phyloP scores from a whole-genome alignment of 2,329 filamentous ascomycete genomes.

The Botrytis elliptica region DNA sequence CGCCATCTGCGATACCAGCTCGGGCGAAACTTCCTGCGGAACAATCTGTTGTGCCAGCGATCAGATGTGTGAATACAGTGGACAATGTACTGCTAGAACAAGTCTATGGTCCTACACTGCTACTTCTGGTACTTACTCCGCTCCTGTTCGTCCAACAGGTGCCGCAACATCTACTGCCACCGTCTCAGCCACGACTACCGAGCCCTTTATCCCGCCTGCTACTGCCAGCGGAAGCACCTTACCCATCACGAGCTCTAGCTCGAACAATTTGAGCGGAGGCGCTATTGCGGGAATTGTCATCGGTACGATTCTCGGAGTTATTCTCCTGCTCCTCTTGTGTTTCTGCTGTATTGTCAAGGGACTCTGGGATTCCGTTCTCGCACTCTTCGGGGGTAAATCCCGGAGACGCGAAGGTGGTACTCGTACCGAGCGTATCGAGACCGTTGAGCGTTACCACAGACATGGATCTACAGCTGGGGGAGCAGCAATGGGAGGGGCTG shows the following conservation, averaged over 20 bases:
- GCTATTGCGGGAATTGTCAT: slow-evolving; percentile 82
- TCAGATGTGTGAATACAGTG: slow-evolving; percentile 59
- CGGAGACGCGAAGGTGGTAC: slow-evolving; percentile 45
- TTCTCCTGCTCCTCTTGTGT: slow-evolving; percentile 67
- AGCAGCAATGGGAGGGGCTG: slow-evolving; percentile 23
- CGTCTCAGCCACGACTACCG: slow-evolving; percentile 49
- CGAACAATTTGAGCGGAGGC: slow-evolving; percentile 58
- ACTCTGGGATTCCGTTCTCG: slow-evolving; percentile 58
- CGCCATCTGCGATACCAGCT: slow-evolving; percentile 51
- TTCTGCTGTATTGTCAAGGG: slow-evolving; percentile 69
- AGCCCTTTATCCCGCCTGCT: slow-evolving; percentile 51
- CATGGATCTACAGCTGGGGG: slow-evolving; percentile 44
- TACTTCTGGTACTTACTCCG: slow-evolving; percentile 35
- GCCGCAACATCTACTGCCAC: slow-evolving; percentile 52
- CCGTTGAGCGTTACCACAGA: slow-evolving; percentile 58
- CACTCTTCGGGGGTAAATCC: slow-evolving; percentile 55
- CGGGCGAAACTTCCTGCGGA: slow-evolving; percentile 62
- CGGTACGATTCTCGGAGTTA: slow-evolving; percentile 65
- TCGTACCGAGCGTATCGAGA: slow-evolving; percentile 52
- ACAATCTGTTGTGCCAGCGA: slow-evolving; percentile 66
- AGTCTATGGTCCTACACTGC: slow-evolving; percentile 41
- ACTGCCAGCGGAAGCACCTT: slow-evolving; percentile 47
- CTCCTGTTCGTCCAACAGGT: slow-evolving; percentile 53
- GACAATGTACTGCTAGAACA: slow-evolving; percentile 29
- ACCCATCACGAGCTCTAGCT: slow-evolving; percentile 25